Conservation (phyloP, 306 rosid genomes). For the Gastrolobium bilobum region DNA sequence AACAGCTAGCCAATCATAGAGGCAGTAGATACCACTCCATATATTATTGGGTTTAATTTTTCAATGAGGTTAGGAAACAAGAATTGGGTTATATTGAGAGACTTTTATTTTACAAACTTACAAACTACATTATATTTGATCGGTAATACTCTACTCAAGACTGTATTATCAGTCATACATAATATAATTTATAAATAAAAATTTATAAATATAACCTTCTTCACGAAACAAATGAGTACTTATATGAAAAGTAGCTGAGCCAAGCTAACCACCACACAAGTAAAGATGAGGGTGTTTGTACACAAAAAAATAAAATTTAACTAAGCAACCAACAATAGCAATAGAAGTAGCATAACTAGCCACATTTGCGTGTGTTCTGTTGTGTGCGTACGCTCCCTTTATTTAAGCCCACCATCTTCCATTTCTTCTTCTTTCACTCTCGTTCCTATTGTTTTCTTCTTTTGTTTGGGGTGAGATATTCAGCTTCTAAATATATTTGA, state of each 20-base stretch:
- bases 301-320: conserved; percentile 48
- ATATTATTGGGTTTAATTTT: conserved; percentile 34
- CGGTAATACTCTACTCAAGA: no score
- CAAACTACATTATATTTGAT: no score
- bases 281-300: conserved; percentile 44
- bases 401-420: conserved; percentile 58
- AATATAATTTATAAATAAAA: no score
- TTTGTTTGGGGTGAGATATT: not conserved
- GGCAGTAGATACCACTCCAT: conserved; percentile 11
- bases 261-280: conserved; percentile 52
- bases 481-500: not conserved
- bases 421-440: conserved; percentile 24
- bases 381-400: conserved; percentile 61
- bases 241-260: not conserved
- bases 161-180: no score
- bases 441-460: not conserved
- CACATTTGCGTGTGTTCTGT: conserved; percentile 49
- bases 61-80: conserved; percentile 57
- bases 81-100: no score
- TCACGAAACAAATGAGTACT: conserved; percentile 39
- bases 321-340: not conserved
- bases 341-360: conserved; percentile 18
- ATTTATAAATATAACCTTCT: no score
- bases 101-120: no score
- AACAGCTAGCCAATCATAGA: not conserved